Percentiles rank a stretch among this genome's conserved stretches.
phyloP scores from a whole-genome alignment of 2,329 filamentous ascomycete species.

The Fusarium mexicanum region DNA sequence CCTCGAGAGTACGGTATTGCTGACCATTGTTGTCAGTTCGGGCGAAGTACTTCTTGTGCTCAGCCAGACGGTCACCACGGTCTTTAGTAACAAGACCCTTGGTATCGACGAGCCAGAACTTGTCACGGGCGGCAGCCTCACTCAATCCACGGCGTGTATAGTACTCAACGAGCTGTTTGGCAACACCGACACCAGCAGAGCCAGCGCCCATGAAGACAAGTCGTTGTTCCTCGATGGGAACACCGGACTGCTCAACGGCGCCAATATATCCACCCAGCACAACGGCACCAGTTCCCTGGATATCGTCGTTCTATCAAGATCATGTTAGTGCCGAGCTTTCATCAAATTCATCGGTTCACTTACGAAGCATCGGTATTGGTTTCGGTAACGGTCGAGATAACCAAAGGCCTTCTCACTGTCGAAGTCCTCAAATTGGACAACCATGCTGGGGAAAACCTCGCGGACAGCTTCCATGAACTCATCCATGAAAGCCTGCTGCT shows the following conservation, averaged over 20 bases:
- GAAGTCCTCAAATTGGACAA: conserved; percentile 97
- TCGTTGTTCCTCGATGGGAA: conserved; percentile 88
- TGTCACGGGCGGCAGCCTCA: conserved; percentile 85
- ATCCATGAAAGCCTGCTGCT: conserved; percentile 93
- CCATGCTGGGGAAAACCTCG: conserved; percentile 73
- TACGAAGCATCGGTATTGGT: conserved; percentile 87
- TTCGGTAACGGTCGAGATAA: conserved; percentile 88
- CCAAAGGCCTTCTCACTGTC: conserved; percentile 93
- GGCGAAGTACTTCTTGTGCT: conserved; percentile 83
- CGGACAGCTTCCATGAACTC: conserved; percentile 94
- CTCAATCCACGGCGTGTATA: conserved; percentile 92
- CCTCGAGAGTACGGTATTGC: conserved; percentile 82
- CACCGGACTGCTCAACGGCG: conserved; percentile 83
- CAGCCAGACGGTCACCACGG: conserved; percentile 90
- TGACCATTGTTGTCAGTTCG: conserved; percentile 71
- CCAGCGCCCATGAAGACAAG: conserved; percentile 97
- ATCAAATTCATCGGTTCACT: conserved; percentile 7
- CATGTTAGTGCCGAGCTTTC: conserved; percentile 16
- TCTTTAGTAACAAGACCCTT: conserved; percentile 94
- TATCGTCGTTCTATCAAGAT: conserved; percentile 79
- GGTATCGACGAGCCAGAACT: conserved; percentile 98
- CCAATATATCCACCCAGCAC: conserved; percentile 84
- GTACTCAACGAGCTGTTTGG: conserved; percentile 97
- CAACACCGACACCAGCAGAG: conserved; percentile 94
- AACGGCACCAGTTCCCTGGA: conserved; percentile 96